These are phyloP conservation scores for Citrus medica DNA, from an alignment of 345 rosid species.

Conservation along the genomic window DNA sequence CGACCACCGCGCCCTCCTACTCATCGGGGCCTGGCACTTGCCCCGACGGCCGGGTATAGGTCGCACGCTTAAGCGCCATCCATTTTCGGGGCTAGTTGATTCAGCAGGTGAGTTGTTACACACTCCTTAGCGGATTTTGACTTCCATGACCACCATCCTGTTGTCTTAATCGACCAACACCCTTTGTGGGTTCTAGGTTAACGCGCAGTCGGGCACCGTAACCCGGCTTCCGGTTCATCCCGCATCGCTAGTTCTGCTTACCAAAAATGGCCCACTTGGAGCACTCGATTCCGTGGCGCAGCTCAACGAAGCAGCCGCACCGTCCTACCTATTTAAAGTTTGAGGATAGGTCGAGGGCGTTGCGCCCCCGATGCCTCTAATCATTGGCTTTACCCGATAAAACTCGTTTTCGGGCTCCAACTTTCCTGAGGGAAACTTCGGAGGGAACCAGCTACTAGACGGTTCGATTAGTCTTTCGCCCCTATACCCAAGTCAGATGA, in stretches of 20 bases:
- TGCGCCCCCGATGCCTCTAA: conserved; percentile 6
- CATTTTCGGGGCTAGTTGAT: too few relatives aligned
- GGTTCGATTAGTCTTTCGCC: conserved; percentile 55
- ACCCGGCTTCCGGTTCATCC: background rate
- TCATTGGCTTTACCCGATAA: background rate
- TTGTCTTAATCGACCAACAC: too few relatives aligned
- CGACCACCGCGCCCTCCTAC: too few relatives aligned
- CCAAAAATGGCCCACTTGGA: background rate
- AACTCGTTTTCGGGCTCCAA: conserved; percentile 18
- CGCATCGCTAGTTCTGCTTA: background rate
- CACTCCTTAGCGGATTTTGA: too few relatives aligned
- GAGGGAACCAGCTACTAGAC: conserved; percentile 55
- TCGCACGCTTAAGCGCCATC: too few relatives aligned
- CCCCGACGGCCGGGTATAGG: too few relatives aligned
- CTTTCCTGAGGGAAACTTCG: conserved; percentile 42
- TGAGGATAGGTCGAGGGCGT: background rate
- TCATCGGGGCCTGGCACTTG: too few relatives aligned
- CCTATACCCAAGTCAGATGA: conserved; percentile 47
- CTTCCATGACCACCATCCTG: too few relatives aligned
- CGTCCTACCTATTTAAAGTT: background rate
- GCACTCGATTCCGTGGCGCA: background rate
- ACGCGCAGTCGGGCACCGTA: background rate
- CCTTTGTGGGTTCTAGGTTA: too few relatives aligned
- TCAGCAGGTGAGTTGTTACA: too few relatives aligned
- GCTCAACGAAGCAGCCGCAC: background rate